These are phyloP conservation scores for Schizosaccharomyces lindneri DNA, from an alignment of 805 yeast species.

Conservation along the genomic window DNA sequence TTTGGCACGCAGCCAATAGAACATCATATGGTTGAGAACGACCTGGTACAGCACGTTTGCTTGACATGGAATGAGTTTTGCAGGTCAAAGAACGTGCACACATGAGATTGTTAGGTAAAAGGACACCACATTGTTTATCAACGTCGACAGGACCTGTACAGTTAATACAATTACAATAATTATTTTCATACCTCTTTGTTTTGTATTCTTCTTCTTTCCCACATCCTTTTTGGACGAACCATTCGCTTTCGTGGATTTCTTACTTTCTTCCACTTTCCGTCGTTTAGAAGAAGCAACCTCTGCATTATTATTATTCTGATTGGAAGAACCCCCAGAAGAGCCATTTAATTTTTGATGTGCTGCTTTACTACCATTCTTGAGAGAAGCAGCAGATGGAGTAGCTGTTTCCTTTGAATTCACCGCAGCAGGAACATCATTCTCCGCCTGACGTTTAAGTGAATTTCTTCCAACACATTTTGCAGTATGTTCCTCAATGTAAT, in stretches of 20 bases:
- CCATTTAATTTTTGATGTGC: background rate
- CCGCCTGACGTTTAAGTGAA: background rate
- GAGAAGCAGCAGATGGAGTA: background rate
- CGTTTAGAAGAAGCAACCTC: background rate
- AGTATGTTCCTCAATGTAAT: background rate
- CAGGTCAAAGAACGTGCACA: slow-evolving; percentile 93
- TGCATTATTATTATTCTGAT: background rate
- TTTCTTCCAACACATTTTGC: background rate
- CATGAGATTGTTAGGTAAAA: slow-evolving; percentile 74
- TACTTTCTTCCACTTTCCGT: background rate
- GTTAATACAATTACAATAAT: no score
- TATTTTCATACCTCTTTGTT: slow-evolving; percentile 23
- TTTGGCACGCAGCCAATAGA: slow-evolving; percentile 67
- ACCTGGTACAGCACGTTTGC: slow-evolving; percentile 84
- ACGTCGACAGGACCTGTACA: slow-evolving; percentile 55
- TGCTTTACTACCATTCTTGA: background rate
- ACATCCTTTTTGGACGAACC: background rate
- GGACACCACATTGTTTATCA: slow-evolving; percentile 88
- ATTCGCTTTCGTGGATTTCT: background rate
- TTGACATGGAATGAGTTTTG: slow-evolving; percentile 96
- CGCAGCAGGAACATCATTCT: no score
- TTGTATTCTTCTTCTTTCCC: background rate
- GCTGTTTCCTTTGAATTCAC: background rate
- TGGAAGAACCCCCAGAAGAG: background rate
- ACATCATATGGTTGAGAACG: slow-evolving; percentile 82